Evolutionary conservation across 2,329 filamentous ascomycete species (phyloP).

Genomic region (Colletotrichum spaethianum): DNA sequence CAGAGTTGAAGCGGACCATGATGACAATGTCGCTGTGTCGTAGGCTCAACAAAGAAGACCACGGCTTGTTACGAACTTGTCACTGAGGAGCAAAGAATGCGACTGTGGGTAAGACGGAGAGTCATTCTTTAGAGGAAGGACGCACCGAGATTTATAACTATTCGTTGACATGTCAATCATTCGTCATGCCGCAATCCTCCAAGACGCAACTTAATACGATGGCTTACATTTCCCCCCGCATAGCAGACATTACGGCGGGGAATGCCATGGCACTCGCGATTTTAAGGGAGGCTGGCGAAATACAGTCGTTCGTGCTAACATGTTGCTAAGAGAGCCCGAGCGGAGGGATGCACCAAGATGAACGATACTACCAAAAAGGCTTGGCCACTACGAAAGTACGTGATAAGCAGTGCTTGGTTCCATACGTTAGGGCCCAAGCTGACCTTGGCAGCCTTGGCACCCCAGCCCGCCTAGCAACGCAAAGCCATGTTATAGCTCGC

Average conservation of each 20-base stretch:
- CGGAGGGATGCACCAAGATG: slow-evolving; percentile 8
- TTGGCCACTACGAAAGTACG: slow-evolving; percentile 10
- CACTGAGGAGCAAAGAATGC: neutral
- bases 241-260: slow-evolving; percentile 15
- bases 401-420: slow-evolving; percentile 28
- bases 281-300: slow-evolving; percentile 22
- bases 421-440: slow-evolving; percentile 5
- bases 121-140: neutral
- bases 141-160: slow-evolving; percentile 18
- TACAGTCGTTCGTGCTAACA: slow-evolving; percentile 3
- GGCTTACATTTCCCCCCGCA: slow-evolving; percentile 6
- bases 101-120: neutral
- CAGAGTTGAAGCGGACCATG: slow-evolving; percentile 43
- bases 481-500: neutral
- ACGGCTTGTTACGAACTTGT: slow-evolving; percentile 9
- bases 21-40: slow-evolving; percentile 22
- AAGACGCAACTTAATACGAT: neutral
- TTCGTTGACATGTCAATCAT: neutral
- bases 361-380: slow-evolving; percentile 10
- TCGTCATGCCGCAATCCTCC: neutral
- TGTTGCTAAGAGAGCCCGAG: slow-evolving; percentile 1
- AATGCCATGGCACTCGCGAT: slow-evolving; percentile 20
- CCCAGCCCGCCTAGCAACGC: neutral
- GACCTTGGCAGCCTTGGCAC: slow-evolving; percentile 28
- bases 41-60: slow-evolving; percentile 7